These are phyloP conservation scores for Tylopilus sp. DNA, from an alignment of 768 basidiomycete genomes.

Conservation along the genomic window DNA sequence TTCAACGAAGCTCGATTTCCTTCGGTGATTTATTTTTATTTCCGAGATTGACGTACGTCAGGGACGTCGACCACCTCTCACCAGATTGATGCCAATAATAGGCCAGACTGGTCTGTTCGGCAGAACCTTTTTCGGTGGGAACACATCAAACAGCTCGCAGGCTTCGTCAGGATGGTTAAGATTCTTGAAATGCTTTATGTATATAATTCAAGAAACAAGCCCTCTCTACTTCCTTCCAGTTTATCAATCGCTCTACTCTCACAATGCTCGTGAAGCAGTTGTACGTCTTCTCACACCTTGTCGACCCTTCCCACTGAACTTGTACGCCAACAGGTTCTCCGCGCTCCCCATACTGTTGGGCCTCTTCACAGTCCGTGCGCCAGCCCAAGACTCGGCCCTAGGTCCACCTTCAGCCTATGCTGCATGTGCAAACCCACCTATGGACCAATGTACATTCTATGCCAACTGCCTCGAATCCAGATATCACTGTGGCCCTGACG, in stretches of 20 bases:
- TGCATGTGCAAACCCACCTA: conserved; percentile 30
- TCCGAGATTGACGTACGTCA: too few relatives aligned
- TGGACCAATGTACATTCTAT: conserved; percentile 43
- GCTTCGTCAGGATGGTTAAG: too few relatives aligned
- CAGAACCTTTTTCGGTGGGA: too few relatives aligned
- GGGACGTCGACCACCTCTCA: too few relatives aligned
- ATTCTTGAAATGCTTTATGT: too few relatives aligned
- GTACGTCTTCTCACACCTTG: not conserved
- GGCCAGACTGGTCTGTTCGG: too few relatives aligned
- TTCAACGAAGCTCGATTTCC: not conserved
- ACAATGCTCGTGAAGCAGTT: not conserved
- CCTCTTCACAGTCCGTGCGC: not conserved
- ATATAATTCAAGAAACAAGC: too few relatives aligned
- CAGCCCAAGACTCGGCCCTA: not conserved
- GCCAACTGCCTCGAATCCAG: conserved; percentile 41
- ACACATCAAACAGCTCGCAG: too few relatives aligned
- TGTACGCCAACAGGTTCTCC: not conserved
- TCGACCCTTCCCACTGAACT: not conserved
- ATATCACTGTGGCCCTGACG: conserved; percentile 42
- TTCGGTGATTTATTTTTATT: too few relatives aligned
- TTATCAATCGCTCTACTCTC: not conserved
- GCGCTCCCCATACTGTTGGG: not conserved
- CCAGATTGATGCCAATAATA: too few relatives aligned
- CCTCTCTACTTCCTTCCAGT: not conserved
- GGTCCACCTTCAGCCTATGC: conserved; percentile 16